Percentiles rank a stretch among this genome's conserved stretches.
These are phyloP conservation scores for Talaromyces sp. DNA, from an alignment of 2,329 filamentous ascomycete species.

Conservation along the genomic window DNA sequence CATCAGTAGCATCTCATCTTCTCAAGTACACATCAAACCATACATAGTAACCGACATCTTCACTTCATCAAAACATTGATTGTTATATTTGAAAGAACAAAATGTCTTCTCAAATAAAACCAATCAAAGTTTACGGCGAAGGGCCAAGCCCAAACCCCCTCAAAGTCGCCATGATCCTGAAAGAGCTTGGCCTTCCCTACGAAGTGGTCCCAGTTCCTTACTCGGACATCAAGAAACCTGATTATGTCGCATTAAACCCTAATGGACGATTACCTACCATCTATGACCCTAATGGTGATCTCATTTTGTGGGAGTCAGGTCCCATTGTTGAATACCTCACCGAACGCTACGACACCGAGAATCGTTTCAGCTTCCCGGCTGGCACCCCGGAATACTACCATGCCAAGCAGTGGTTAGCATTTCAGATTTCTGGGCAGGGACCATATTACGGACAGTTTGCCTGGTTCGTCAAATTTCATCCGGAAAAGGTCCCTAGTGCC, in stretches of 20 bases:
- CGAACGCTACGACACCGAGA: conserved; percentile 15
- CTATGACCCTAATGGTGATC: conserved; percentile 8
- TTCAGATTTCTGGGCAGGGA: conserved; percentile 4
- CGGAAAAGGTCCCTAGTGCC: conserved; percentile 3
- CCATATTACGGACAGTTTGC: conserved; percentile 9
- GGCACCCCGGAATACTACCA: conserved; percentile 10
- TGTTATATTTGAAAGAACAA: neutral
- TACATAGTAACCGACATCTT: neutral
- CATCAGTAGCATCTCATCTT: neutral
- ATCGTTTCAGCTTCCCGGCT: conserved; percentile 11
- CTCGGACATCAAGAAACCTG: conserved; percentile 13
- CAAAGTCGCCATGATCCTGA: conserved; percentile 20
- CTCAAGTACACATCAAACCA: neutral
- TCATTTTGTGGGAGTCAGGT: conserved; percentile 8
- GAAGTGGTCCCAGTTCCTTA: conserved; percentile 13
- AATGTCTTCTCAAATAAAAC: neutral
- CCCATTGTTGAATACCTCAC: conserved; percentile 9
- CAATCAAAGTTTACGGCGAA: conserved; percentile 1
- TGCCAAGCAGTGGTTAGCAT: conserved; percentile 2
- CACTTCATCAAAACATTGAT: neutral
- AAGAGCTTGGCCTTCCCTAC: conserved; percentile 21
- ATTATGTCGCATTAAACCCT: conserved; percentile 9
- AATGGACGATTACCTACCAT: conserved; percentile 7
- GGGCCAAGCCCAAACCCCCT: conserved; percentile 7
- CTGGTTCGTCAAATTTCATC: conserved; percentile 7